Conservation (phyloP, 768 basidiomycete genomes). For the Tylopilus felleus region DNA sequence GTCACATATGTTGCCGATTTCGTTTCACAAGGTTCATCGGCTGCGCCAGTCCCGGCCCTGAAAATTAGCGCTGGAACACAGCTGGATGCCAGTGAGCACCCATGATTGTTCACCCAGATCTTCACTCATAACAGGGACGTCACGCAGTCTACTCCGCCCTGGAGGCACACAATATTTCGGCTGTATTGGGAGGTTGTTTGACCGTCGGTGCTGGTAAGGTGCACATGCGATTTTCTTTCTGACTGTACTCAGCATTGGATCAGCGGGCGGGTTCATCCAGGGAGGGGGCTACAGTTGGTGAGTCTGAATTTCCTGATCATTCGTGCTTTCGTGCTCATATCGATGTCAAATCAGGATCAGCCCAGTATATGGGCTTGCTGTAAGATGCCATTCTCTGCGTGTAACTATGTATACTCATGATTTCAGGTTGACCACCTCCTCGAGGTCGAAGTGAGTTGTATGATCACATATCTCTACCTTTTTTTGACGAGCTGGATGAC, state of each 20-base stretch:
- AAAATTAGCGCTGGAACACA: constrained; percentile 16
- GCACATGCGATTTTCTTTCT: too few species aligned
- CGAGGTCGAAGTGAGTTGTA: constrained; percentile 33
- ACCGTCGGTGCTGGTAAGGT: constrained; percentile 21
- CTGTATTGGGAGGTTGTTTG: constrained; percentile 14
- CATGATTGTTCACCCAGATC: background rate
- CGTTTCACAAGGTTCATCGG: constrained; percentile 17
- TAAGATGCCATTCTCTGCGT: background rate
- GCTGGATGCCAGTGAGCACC: constrained; percentile 5
- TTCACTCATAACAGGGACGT: too few species aligned
- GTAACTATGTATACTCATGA: background rate
- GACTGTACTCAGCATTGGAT: background rate
- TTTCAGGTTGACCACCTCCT: constrained; percentile 43
- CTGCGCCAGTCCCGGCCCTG: constrained; percentile 6
- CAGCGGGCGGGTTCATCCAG: constrained; percentile 42
- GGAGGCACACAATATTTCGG: constrained; percentile 12
- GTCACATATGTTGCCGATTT: constrained; percentile 9
- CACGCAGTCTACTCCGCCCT: constrained; percentile 11
- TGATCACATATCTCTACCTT: background rate
- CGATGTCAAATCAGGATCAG: background rate
- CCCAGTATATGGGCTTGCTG: constrained; percentile 19
- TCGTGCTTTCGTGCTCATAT: background rate
- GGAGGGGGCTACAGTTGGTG: constrained; percentile 45
- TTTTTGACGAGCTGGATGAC: background rate
- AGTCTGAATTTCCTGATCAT: background rate